Conservation (phyloP, 2,329 filamentous ascomycete species). For the Colletotrichum tanaceti region DNA sequence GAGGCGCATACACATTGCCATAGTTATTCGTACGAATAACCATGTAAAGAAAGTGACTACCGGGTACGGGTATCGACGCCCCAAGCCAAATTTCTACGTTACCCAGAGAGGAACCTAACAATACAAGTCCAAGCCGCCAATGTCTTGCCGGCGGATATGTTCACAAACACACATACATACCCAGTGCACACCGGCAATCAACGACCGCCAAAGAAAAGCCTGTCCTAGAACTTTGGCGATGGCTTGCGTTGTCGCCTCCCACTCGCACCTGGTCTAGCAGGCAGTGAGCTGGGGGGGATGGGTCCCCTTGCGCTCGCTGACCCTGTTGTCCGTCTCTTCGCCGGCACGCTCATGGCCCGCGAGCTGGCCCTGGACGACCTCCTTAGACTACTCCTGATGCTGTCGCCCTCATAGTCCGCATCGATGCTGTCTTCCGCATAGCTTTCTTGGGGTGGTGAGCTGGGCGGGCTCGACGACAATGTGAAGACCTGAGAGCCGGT, state of each 20-base stretch:
- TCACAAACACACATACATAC: background rate
- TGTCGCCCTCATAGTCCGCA: conserved; percentile 47
- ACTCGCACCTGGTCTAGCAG: conserved; percentile 7
- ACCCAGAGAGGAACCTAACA: background rate
- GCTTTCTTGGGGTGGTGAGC: conserved; percentile 45
- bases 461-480: conserved; percentile 45
- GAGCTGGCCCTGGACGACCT: conserved; percentile 4
- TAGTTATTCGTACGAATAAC: background rate
- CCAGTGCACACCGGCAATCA: background rate
- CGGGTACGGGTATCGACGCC: conserved; percentile 22
- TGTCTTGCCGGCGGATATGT: background rate
- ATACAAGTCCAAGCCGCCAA: conserved; percentile 1
- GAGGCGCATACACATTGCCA: too few relatives aligned
- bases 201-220: background rate
- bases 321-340: background rate
- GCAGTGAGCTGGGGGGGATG: conserved; percentile 12
- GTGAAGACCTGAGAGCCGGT: conserved; percentile 50
- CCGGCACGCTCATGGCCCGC: conserved; percentile 29
- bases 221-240: conserved; percentile 18
- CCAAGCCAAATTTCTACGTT: background rate
- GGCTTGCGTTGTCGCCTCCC: conserved; percentile 18
- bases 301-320: conserved; percentile 11
- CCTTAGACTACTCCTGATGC: conserved; percentile 28
- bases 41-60: background rate
- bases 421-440: conserved; percentile 56